These are phyloP conservation scores for Leptodontidium sp. DNA, from an alignment of 2,329 filamentous ascomycete species.

Conservation along the genomic window DNA sequence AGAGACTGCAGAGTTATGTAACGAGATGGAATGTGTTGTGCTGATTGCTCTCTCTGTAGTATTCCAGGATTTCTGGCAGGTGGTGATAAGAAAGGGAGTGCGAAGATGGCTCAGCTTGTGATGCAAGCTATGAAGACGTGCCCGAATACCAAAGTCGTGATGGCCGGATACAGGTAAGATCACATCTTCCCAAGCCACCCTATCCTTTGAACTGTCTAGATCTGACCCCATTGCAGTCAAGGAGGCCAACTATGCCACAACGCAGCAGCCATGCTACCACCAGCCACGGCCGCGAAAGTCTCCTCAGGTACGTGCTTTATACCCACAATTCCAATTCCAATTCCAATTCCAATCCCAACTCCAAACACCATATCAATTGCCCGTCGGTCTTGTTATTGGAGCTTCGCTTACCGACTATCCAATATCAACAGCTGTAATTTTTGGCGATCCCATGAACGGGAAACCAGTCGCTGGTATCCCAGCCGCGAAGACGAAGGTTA, in stretches of 20 bases:
- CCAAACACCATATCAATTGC: neutral
- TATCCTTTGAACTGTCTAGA: neutral
- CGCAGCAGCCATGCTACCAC: constrained; percentile 29
- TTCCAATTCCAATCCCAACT: no score
- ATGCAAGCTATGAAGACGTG: constrained; percentile 31
- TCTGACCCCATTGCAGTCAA: constrained; percentile 25
- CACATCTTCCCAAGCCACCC: neutral
- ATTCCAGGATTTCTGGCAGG: constrained; percentile 52
- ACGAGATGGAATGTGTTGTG: constrained; percentile 31
- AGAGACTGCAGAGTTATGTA: no score
- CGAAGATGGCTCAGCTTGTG: constrained; percentile 47
- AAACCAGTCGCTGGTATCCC: constrained; percentile 33
- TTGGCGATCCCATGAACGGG: constrained; percentile 42
- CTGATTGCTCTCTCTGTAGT: neutral
- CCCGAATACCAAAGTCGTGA: constrained; percentile 35
- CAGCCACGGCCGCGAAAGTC: constrained; percentile 31
- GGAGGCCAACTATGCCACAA: constrained; percentile 39
- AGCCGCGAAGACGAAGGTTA: constrained; percentile 36
- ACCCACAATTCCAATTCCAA: neutral
- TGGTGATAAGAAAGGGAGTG: constrained; percentile 54
- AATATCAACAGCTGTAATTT: constrained; percentile 37
- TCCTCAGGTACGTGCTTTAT: constrained; percentile 31
- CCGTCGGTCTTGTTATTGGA: neutral
- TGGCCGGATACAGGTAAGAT: constrained; percentile 36
- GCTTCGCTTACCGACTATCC: neutral